Percentiles rank a stretch among this genome's conserved stretches.
Evolutionary conservation across 2,329 filamentous ascomycete genomes (phyloP).

Genomic region (Phaeosphaeriaceae sp.): DNA sequence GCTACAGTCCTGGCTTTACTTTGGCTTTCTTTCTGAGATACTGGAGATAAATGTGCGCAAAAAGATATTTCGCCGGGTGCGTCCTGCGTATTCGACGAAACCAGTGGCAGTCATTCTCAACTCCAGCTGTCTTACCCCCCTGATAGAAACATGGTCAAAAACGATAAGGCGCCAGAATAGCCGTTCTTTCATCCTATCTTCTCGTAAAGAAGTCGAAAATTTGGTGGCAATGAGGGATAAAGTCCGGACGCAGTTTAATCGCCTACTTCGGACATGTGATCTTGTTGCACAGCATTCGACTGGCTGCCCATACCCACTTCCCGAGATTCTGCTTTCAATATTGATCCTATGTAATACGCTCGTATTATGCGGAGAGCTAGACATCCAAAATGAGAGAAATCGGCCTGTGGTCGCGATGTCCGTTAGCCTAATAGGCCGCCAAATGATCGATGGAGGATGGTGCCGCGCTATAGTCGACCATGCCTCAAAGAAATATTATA

Average conservation of each 20-base stretch:
- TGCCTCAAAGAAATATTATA: neutral
- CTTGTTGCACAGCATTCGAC: no score
- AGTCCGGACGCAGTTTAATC: no score
- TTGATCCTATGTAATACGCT: neutral
- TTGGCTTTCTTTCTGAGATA: neutral
- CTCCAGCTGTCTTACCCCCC: neutral
- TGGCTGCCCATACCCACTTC: no score
- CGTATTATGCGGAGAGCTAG: neutral
- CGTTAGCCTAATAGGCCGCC: neutral
- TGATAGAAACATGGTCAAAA: neutral
- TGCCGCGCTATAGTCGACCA: neutral
- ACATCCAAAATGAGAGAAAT: neutral
- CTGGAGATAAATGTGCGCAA: neutral
- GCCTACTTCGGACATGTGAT: no score
- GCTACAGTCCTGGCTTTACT: slow-evolving; percentile 4
- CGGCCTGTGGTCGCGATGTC: neutral
- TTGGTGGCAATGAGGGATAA: no score
- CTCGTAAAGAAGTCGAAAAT: neutral
- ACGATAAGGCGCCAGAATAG: neutral
- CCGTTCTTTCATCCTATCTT: neutral
- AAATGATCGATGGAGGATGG: neutral
- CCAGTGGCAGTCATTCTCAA: neutral
- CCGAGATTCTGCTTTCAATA: no score
- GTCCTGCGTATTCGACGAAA: neutral
- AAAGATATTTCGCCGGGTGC: neutral